A percentile compares a stretch with the other conserved stretches of the same genome.
These are phyloP conservation scores for Millerozyma miso DNA, from an alignment of 805 yeast species.

Conservation along the genomic window DNA sequence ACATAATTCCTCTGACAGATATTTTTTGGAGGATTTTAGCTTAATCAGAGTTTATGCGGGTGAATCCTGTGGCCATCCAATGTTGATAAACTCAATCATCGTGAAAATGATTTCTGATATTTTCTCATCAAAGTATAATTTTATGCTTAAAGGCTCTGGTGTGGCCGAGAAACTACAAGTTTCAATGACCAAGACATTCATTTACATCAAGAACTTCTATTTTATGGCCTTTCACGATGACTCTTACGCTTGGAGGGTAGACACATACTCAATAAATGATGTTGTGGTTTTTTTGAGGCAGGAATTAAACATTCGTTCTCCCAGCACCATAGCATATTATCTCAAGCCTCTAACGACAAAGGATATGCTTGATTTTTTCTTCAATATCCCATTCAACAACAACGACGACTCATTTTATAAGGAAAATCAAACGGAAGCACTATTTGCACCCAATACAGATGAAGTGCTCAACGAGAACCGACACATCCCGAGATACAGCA, in stretches of 20 bases:
- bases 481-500: background rate
- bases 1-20: conserved; percentile 3
- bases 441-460: background rate
- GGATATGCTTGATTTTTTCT: conserved; percentile 7
- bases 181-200: conserved; percentile 8
- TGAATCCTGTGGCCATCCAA: conserved; percentile 15
- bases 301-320: conserved; percentile 3
- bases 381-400: conserved; percentile 7
- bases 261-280: conserved; percentile 5
- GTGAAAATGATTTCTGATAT: conserved; percentile 15
- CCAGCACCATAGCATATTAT: conserved; percentile 6
- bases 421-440: conserved; percentile 1
- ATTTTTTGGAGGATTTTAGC: conserved; percentile 18
- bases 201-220: conserved; percentile 6
- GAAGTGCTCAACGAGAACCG: no score
- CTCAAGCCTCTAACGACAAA: conserved; percentile 9
- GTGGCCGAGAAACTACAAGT: background rate
- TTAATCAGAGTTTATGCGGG: conserved; percentile 19
- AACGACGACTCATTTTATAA: conserved; percentile 3
- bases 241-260: conserved; percentile 1
- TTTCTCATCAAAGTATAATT: conserved; percentile 4
- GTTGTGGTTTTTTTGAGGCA: conserved; percentile 8
- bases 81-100: conserved; percentile 13
- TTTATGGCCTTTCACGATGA: conserved; percentile 1
- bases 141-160: background rate